Conservation (phyloP, 345 rosid species). For the Pistacia integerrima region DNA sequence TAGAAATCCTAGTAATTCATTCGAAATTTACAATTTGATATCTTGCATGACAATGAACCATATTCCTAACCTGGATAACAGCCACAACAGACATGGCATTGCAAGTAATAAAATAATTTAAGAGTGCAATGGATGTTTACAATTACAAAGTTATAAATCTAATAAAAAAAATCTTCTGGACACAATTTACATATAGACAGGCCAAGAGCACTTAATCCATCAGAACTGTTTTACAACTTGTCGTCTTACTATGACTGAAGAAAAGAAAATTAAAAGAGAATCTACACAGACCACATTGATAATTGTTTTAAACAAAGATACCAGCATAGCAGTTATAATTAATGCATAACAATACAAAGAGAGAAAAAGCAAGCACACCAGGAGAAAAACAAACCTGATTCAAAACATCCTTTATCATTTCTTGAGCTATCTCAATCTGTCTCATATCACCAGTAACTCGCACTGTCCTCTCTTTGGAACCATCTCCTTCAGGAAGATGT, state of each 20-base stretch:
- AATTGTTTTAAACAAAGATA: background rate
- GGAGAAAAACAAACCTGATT: constrained; percentile 63
- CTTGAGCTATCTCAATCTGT: constrained; percentile 81
- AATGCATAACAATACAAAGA: background rate
- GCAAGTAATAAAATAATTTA: background rate
- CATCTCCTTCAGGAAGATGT: constrained; percentile 84
- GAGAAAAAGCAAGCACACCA: constrained; percentile 2
- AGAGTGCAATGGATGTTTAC: background rate
- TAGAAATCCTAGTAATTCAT: constrained; percentile 1
- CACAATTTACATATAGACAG: background rate
- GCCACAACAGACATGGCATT: background rate
- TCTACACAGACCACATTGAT: background rate
- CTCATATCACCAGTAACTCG: constrained; percentile 84
- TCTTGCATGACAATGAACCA: background rate
- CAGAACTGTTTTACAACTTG: too few species aligned
- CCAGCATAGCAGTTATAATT: background rate
- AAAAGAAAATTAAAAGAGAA: background rate
- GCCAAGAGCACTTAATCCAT: background rate
- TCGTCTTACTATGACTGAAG: background rate
- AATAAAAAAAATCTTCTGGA: background rate
- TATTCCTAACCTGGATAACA: background rate
- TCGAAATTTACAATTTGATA: background rate
- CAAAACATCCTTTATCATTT: constrained; percentile 84
- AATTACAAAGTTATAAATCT: background rate
- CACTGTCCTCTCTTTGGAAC: constrained; percentile 82